Evolutionary conservation across 1,139 yeast species (phyloP).

Genomic region (Taphrina flavorubra): DNA sequence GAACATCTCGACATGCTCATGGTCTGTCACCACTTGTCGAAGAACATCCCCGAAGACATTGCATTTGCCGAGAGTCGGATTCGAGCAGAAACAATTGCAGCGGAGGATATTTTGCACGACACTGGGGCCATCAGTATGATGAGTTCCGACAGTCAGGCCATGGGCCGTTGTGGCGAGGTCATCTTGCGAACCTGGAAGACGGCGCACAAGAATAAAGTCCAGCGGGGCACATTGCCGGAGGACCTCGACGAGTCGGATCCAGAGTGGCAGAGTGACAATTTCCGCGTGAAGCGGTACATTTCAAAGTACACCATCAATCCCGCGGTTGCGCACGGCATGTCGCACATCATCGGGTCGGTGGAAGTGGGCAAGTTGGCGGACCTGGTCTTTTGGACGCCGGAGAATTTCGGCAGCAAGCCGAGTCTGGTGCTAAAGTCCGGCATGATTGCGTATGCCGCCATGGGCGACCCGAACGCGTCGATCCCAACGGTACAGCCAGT

Average conservation of each 20-base stretch:
- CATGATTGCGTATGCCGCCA: constrained; percentile 40
- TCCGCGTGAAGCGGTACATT: constrained; percentile 44
- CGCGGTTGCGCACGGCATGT: constrained; percentile 43
- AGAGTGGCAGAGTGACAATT: constrained; percentile 40
- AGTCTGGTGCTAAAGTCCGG: constrained; percentile 42
- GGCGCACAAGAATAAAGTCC: constrained; percentile 43
- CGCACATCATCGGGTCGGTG: constrained; percentile 41
- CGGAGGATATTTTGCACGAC: constrained; percentile 43
- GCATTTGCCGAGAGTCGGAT: constrained; percentile 45
- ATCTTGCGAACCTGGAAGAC: constrained; percentile 44
- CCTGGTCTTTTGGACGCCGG: constrained; percentile 42
- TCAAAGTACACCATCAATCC: constrained; percentile 44
- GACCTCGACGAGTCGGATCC: constrained; percentile 26
- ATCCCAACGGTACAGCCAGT: constrained; percentile 44
- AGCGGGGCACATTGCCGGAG: constrained; percentile 42
- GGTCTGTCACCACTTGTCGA: constrained; percentile 44
- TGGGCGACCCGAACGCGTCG: constrained; percentile 44
- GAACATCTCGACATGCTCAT: constrained; percentile 43
- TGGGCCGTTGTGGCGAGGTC: constrained; percentile 44
- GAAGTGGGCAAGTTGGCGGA: constrained; percentile 44
- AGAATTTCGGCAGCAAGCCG: constrained; percentile 39
- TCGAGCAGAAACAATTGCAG: constrained; percentile 44
- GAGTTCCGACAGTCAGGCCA: constrained; percentile 44
- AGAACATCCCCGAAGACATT: constrained; percentile 43
- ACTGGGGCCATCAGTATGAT: constrained; percentile 44